Conservation (phyloP, 2,329 filamentous ascomycete genomes). For the Xylariaceae sp. region DNA sequence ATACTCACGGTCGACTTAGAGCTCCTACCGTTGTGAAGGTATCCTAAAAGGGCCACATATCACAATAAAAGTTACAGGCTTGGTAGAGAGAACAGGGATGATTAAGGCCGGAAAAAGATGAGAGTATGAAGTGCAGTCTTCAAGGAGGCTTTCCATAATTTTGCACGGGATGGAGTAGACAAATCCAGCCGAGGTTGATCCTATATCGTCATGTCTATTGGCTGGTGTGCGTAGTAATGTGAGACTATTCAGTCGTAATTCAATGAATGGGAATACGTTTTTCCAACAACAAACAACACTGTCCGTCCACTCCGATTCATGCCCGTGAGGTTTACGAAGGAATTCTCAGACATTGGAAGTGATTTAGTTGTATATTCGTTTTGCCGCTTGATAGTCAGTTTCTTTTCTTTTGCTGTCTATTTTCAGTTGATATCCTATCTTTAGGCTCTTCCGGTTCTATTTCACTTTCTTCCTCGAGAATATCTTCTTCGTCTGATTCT, state of each 20-base stretch:
- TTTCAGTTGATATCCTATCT: not conserved
- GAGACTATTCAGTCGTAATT: slow-evolving; percentile 21
- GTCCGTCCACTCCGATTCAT: not conserved
- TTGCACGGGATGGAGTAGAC: slow-evolving; percentile 43
- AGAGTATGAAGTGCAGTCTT: slow-evolving; percentile 46
- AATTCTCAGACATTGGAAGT: not conserved
- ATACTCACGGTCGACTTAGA: slow-evolving; percentile 41
- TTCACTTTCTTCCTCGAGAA: slow-evolving; percentile 8
- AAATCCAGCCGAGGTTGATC: slow-evolving; percentile 51
- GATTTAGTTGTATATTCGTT: not conserved
- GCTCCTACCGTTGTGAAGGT: slow-evolving; percentile 42
- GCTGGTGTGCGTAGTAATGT: slow-evolving; percentile 29
- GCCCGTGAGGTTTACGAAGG: not conserved
- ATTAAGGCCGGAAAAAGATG: slow-evolving; percentile 39
- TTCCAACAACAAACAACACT: not conserved
- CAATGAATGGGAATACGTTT: slow-evolving; percentile 2
- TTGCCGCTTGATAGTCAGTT: not conserved
- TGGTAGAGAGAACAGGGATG: slow-evolving; percentile 42
- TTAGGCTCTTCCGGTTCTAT: not conserved
- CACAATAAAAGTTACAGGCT: slow-evolving; percentile 50
- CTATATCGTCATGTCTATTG: slow-evolving; percentile 49
- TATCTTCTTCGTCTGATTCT: slow-evolving; percentile 1
- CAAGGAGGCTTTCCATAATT: slow-evolving; percentile 41
- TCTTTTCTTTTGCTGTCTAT: slow-evolving; percentile 5
- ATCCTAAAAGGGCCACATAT: slow-evolving; percentile 49